These are phyloP conservation scores for Aphanomyces euteiches DNA, from an alignment of 352 stramenopile species.

Conservation along the genomic window DNA sequence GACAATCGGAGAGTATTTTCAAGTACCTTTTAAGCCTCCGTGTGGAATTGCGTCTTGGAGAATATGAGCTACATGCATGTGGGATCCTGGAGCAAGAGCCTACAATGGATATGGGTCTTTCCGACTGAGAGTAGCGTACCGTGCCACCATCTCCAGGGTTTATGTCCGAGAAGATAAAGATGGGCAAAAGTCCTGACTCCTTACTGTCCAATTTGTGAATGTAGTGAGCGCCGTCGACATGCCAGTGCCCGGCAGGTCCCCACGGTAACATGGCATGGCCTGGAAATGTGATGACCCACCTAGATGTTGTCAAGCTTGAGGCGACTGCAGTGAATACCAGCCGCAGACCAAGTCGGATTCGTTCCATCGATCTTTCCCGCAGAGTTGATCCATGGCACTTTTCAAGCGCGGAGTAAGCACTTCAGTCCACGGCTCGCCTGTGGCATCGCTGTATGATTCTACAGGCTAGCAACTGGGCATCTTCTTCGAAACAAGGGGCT, in stretches of 20 bases:
- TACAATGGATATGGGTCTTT: background rate
- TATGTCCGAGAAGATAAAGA: constrained; percentile 81
- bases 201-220: constrained; percentile 64
- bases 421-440: constrained; percentile 44
- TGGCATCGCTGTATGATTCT: constrained; percentile 49
- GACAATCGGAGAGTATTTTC: background rate
- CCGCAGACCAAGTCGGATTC: constrained; percentile 55
- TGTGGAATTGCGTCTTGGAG: constrained; percentile 49
- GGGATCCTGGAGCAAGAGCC: constrained; percentile 60
- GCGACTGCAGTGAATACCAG: constrained; percentile 34
- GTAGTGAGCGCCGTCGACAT: constrained; percentile 74
- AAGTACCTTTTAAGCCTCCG: constrained; percentile 43
- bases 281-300: constrained; percentile 79
- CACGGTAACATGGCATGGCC: constrained; percentile 48
- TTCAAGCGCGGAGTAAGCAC: constrained; percentile 48
- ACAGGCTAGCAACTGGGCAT: background rate
- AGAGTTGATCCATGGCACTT: constrained; percentile 63
- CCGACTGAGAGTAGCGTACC: background rate
- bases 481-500: background rate
- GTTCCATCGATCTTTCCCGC: constrained; percentile 55
- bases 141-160: constrained; percentile 58
- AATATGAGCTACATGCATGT: constrained; percentile 53
- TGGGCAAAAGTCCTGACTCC: constrained; percentile 67
- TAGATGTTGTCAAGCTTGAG: background rate
- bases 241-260: constrained; percentile 69